phyloP scores from a whole-genome alignment of 371 early-diverging fungal species.

The Apophysomyces variabilis region DNA sequence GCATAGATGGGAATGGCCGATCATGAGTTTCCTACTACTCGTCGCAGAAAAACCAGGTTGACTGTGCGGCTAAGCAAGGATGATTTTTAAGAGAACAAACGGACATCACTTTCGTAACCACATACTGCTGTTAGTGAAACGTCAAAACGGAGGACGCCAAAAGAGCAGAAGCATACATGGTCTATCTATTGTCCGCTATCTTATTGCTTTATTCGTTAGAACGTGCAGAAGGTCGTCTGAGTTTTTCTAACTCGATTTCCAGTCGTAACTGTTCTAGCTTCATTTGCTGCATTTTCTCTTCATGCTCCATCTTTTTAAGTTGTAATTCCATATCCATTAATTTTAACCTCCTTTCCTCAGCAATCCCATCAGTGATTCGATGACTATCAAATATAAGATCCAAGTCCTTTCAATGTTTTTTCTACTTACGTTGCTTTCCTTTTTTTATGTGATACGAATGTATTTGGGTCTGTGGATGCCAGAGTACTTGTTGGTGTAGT shows the following conservation, averaged over 20 bases:
- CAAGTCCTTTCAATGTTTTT: background rate
- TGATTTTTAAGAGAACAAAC: no score
- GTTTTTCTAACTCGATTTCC: slow-evolving; percentile 42
- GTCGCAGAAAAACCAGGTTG: no score
- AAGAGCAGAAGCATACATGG: no score
- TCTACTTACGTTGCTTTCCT: slow-evolving; percentile 21
- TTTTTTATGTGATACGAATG: slow-evolving; percentile 12
- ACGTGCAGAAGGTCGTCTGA: background rate
- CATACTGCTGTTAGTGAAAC: slow-evolving; percentile 1
- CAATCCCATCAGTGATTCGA: slow-evolving; percentile 16
- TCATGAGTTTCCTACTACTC: no score
- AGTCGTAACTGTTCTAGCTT: slow-evolving; percentile 40
- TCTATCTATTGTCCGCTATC: background rate
- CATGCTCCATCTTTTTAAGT: slow-evolving; percentile 41
- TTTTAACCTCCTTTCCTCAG: slow-evolving; percentile 24
- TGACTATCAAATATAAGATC: slow-evolving; percentile 4
- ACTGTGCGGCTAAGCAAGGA: no score
- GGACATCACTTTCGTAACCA: background rate
- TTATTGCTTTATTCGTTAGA: background rate
- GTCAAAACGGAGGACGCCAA: background rate
- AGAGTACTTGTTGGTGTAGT: background rate
- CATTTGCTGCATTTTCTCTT: slow-evolving; percentile 47
- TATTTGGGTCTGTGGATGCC: slow-evolving; percentile 5
- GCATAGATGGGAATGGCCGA: no score
- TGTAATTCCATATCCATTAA: slow-evolving; percentile 29